These are phyloP conservation scores for Vicia faba DNA, from an alignment of 306 rosid species.

Conservation along the genomic window DNA sequence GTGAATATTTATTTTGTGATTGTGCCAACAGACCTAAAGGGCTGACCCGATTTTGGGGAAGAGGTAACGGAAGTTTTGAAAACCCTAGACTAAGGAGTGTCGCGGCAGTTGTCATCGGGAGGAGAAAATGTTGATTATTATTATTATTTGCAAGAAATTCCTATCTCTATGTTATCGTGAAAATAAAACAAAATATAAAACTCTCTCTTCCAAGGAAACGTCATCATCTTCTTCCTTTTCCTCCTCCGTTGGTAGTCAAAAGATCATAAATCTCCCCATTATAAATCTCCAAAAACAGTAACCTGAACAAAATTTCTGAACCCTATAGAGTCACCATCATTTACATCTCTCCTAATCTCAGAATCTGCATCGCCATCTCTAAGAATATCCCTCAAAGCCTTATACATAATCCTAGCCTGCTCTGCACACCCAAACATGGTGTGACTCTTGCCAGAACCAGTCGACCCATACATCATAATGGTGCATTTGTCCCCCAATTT, in stretches of 20 bases:
- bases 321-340: slow-evolving; percentile 39
- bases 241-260: slow-evolving; percentile 58
- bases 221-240: too few relatives aligned
- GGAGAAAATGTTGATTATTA: too few relatives aligned
- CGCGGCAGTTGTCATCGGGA: too few relatives aligned
- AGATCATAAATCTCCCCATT: slow-evolving; percentile 96
- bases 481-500: slow-evolving; percentile 89
- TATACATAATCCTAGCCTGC: slow-evolving; percentile 87
- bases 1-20: too few relatives aligned
- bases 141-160: too few relatives aligned
- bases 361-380: slow-evolving; percentile 58
- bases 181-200: too few relatives aligned
- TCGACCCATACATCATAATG: slow-evolving; percentile 96
- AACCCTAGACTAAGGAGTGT: too few relatives aligned
- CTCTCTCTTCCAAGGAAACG: too few relatives aligned
- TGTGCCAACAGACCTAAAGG: too few relatives aligned
- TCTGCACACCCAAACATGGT: slow-evolving; percentile 90
- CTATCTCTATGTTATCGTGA: too few relatives aligned
- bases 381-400: slow-evolving; percentile 82
- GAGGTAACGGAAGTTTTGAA: too few relatives aligned
- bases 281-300: slow-evolving; percentile 88
- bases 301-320: slow-evolving; percentile 85
- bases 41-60: too few relatives aligned
- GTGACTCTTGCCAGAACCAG: slow-evolving; percentile 98
- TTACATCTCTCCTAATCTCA: slow-evolving; percentile 30